These are phyloP conservation scores for Suillus luteus DNA, from an alignment of 768 basidiomycete genomes.

Conservation along the genomic window DNA sequence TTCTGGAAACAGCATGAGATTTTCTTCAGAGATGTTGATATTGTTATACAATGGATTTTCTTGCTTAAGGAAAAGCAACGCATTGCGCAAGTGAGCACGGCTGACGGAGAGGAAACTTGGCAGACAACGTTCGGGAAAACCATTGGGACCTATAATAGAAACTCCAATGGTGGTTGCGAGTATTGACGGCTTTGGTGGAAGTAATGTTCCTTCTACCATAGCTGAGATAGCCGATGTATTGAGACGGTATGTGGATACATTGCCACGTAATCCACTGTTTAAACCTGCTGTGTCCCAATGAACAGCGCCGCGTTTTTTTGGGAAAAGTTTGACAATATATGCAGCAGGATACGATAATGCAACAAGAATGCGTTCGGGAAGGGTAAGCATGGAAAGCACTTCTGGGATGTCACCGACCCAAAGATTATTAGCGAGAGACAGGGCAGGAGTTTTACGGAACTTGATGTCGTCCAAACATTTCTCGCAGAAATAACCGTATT, in stretches of 20 bases:
- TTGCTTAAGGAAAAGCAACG: background rate
- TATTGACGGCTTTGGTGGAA: background rate
- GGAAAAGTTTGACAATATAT: background rate
- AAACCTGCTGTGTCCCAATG: background rate
- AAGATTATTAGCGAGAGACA: background rate
- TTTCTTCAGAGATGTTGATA: background rate
- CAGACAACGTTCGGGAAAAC: background rate
- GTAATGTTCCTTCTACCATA: background rate
- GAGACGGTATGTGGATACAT: conserved; percentile 14
- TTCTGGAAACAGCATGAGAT: background rate
- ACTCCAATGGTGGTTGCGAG: background rate
- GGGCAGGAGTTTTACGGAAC: background rate
- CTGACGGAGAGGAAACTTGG: background rate
- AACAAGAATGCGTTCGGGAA: background rate
- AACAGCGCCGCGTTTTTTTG: background rate
- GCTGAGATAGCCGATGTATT: conserved; percentile 18
- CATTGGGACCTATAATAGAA: background rate
- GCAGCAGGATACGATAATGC: background rate
- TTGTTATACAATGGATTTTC: background rate
- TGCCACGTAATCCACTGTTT: background rate
- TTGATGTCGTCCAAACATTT: too few species aligned
- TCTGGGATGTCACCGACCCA: background rate
- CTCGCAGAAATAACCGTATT: too few species aligned
- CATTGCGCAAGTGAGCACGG: background rate
- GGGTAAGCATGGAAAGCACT: background rate